Evolutionary conservation across 495 filamentous ascomycete genomes (phyloP), one percentile per base, ranked within the genome.

Genomic region (Polyplosphaeria fusca): DNA sequence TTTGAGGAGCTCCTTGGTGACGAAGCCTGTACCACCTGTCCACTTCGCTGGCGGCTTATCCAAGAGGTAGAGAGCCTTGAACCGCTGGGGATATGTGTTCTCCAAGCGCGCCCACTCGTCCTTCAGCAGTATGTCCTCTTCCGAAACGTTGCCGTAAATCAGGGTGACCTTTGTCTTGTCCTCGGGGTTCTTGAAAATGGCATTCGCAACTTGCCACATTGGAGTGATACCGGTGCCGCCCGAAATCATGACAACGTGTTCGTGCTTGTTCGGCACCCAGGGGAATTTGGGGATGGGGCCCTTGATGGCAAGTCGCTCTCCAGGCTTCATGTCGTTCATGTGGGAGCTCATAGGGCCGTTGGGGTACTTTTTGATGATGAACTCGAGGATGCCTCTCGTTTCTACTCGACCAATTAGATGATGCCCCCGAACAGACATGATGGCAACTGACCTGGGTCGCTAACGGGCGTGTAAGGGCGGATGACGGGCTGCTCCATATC

Each of bases 131-230:
- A 96, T 91, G 65, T 97, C 91, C 35, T 90, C 82, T 74, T 95
- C 88, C 20, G 67, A 76, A 43, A 95, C 73, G 71, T 95, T 96
- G 61, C 88, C 91, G 69, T 91, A 95, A 14, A 97, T 82, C 13
- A 97, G 81, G 18, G 91, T 96, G 26, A 97, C 89, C 78, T 95
- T 95, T 66, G 92, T 96, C 81, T 88, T 86, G 77, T 96, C 92
- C 24, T 91, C 83, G 39, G 92, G 92, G 80, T 96, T 95, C 73
- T 84, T 87, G 83, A 95, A 93, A 76, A 97, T 95, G 44, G 85
- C 77, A 18, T 87, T 80, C 47, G 79, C 73, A 28, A 98, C 82
- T 80, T 98, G 93, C 77, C 86, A 96, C 84, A 86, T 86, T 26
- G 93, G 93, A 28, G 92, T 92, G 67, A 97, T 95, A 47, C 93